These are phyloP conservation scores for Neonectria sp. DNA, from an alignment of 2,329 filamentous ascomycete species.

Conservation along the genomic window DNA sequence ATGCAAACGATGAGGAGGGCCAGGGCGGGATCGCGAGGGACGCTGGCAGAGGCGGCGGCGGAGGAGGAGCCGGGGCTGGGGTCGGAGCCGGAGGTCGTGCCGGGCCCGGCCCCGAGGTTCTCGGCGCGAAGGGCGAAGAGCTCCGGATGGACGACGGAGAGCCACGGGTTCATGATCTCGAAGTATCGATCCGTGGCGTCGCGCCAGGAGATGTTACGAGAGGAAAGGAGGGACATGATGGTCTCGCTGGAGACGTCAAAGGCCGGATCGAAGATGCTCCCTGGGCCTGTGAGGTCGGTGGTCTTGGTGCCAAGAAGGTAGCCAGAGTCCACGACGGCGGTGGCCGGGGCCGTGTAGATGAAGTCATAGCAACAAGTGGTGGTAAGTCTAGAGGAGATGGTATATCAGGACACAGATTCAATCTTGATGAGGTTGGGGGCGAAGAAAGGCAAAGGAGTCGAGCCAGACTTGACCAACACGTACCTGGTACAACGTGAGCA, in stretches of 20 bases:
- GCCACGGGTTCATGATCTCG: slow-evolving; percentile 59
- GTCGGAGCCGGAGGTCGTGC: slow-evolving; percentile 12
- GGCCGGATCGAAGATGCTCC: slow-evolving; percentile 48
- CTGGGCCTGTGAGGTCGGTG: slow-evolving; percentile 37
- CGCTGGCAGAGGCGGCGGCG: slow-evolving; percentile 10
- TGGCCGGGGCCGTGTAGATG: slow-evolving; percentile 54
- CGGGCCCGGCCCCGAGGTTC: slow-evolving; percentile 13
- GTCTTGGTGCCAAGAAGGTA: slow-evolving; percentile 46
- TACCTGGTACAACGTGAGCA: slow-evolving; percentile 55
- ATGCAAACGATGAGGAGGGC: slow-evolving; percentile 61
- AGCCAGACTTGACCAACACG: slow-evolving; percentile 8
- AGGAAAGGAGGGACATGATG: slow-evolving; percentile 57
- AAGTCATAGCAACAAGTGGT: slow-evolving; percentile 56
- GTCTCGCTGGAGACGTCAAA: slow-evolving; percentile 55
- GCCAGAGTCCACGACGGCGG: slow-evolving; percentile 50
- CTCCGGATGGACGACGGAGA: slow-evolving; percentile 57
- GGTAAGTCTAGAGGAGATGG: slow-evolving; percentile 40
- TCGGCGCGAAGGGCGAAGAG: slow-evolving; percentile 54
- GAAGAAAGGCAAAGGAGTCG: background rate
- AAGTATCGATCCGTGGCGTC: slow-evolving; percentile 57
- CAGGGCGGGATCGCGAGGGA: slow-evolving; percentile 47
- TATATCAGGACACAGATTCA: background rate
- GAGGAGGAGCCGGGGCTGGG: slow-evolving; percentile 12
- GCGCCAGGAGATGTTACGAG: slow-evolving; percentile 55
- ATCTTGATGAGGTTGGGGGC: background rate